phyloP scores from a whole-genome alignment of 495 filamentous ascomycete species.

The Penicillium chermesinum region DNA sequence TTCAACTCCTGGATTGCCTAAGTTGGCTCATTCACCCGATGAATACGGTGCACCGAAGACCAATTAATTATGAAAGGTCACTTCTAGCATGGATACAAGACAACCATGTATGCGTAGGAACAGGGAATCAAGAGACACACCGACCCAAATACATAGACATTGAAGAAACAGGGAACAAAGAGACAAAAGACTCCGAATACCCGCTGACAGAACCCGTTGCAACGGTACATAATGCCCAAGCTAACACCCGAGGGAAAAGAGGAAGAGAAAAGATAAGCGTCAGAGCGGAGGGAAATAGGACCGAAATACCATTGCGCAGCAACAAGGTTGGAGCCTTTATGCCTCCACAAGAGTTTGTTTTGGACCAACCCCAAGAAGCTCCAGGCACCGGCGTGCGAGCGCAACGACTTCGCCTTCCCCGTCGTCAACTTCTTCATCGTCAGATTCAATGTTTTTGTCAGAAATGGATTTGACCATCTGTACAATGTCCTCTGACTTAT shows the following conservation, averaged over 20 bases:
- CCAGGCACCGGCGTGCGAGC: slow-evolving; percentile 81
- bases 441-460: slow-evolving; percentile 84
- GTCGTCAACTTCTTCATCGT: slow-evolving; percentile 84
- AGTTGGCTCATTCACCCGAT: too few species aligned
- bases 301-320: slow-evolving; percentile 13
- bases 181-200: slow-evolving; percentile 34
- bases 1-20: too few species aligned
- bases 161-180: slow-evolving; percentile 7
- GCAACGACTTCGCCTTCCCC: slow-evolving; percentile 93
- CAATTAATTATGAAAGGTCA: slow-evolving; percentile 26
- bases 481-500: slow-evolving; percentile 81
- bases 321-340: slow-evolving; percentile 18
- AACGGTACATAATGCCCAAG: slow-evolving; percentile 32
- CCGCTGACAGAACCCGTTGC: slow-evolving; percentile 28
- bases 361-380: slow-evolving; percentile 66
- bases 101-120: slow-evolving; percentile 31
- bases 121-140: slow-evolving; percentile 18
- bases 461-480: slow-evolving; percentile 86
- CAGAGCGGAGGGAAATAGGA: too few species aligned
- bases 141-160: slow-evolving; percentile 22
- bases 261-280: slow-evolving; percentile 9
- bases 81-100: slow-evolving; percentile 34
- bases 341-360: slow-evolving; percentile 54
- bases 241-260: slow-evolving; percentile 26
- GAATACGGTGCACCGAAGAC: background rate